These are phyloP conservation scores for Nosema muscidifuracis DNA, from an alignment of 371 early-diverging fungal genomes.

Conservation along the genomic window DNA sequence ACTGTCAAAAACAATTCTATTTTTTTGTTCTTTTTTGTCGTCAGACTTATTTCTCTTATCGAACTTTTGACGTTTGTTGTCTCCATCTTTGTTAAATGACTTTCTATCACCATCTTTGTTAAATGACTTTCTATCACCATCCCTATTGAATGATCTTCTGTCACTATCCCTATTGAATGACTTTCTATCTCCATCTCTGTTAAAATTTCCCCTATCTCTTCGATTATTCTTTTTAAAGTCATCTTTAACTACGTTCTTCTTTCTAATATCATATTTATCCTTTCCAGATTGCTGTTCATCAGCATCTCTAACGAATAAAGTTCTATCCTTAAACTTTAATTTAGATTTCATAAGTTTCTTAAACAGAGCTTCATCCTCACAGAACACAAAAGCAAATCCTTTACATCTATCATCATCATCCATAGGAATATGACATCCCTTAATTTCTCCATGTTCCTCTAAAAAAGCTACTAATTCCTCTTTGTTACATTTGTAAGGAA, in stretches of 20 bases:
- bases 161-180: not conserved
- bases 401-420: conserved; percentile 53
- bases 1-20: conserved; percentile 33
- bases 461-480: conserved; percentile 43
- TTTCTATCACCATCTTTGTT: not conserved
- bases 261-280: conserved; percentile 24
- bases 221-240: not conserved
- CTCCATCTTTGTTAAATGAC: not conserved
- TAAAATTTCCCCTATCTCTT: not conserved
- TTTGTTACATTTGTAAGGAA: conserved; percentile 43
- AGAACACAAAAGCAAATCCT: conserved; percentile 57
- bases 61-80: not conserved
- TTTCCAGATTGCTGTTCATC: conserved; percentile 15
- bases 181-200: not conserved
- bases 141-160: not conserved
- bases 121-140: not conserved
- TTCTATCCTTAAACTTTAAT: conserved; percentile 55
- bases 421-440: conserved; percentile 39
- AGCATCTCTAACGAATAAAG: conserved; percentile 45
- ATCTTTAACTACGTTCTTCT: not conserved
- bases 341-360: conserved; percentile 48
- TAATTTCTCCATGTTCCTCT: conserved; percentile 35
- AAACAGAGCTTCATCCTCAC: conserved; percentile 25
- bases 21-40: not conserved
- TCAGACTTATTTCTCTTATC: not conserved